A percentile compares a stretch with the other conserved stretches of the same genome.
phyloP scores from a whole-genome alignment of 1,284 basidiomycete species.

The Lignosus rhinocerotis region DNA sequence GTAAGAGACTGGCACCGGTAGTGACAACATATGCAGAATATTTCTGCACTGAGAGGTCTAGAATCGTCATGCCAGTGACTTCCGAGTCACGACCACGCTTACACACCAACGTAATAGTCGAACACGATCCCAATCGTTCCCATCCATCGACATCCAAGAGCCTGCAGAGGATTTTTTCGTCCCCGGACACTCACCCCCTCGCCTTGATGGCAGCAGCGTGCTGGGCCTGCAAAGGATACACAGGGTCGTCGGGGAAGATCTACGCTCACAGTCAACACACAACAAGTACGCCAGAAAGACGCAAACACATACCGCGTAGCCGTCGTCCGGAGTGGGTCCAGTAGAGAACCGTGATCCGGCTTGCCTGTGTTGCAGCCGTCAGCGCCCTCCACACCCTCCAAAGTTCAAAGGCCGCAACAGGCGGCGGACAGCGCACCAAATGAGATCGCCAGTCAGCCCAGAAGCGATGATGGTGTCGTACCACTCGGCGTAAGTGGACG shows the following conservation, averaged over 20 bases:
- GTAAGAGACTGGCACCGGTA: no score
- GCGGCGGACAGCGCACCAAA: constrained; percentile 54
- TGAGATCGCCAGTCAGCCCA: constrained; percentile 52
- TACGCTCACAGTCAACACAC: not conserved
- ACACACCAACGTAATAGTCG: no score
- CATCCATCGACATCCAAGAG: no score
- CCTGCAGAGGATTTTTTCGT: no score
- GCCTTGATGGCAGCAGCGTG: constrained; percentile 22
- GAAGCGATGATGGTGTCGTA: constrained; percentile 45
- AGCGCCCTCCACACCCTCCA: not conserved
- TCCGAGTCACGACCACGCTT: no score
- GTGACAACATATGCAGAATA: no score
- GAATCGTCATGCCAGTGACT: no score
- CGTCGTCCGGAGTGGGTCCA: constrained; percentile 38
- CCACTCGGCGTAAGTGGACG: constrained; percentile 50
- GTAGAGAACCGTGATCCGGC: constrained; percentile 37
- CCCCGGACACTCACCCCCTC: constrained; percentile 5
- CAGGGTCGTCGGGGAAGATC: constrained; percentile 35
- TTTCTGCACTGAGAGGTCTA: no score
- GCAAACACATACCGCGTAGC: constrained; percentile 33
- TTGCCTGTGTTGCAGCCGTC: constrained; percentile 32
- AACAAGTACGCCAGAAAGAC: not conserved
- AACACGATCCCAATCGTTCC: no score
- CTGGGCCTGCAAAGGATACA: constrained; percentile 27
- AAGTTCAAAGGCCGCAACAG: not conserved